Conservation (phyloP, 2,329 filamentous ascomycete genomes). For the Septoria linicola region DNA sequence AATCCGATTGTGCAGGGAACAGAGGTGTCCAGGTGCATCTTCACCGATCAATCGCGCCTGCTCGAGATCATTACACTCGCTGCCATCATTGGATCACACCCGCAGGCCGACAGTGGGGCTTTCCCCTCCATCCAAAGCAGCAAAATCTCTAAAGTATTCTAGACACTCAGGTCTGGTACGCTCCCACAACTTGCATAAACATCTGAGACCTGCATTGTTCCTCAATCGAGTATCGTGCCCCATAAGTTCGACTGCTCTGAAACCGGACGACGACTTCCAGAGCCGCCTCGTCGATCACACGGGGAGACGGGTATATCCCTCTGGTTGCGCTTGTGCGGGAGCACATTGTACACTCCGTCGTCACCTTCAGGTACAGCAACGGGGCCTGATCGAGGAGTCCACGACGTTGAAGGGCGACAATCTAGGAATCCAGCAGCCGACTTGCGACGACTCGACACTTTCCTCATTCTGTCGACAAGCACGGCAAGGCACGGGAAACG, state of each 20-base stretch:
- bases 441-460: constrained; percentile 18
- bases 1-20: constrained; percentile 11
- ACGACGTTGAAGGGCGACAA: constrained; percentile 18
- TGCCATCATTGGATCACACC: not conserved
- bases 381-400: constrained; percentile 19
- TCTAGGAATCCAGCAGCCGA: constrained; percentile 25
- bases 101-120: no score
- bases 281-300: constrained; percentile 25
- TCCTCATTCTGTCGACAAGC: constrained; percentile 13
- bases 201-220: constrained; percentile 26
- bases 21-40: constrained; percentile 4
- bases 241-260: constrained; percentile 10
- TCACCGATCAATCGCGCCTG: constrained; percentile 1
- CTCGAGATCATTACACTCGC: no score
- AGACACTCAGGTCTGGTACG: constrained; percentile 19
- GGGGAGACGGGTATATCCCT: constrained; percentile 25
- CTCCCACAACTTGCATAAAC: constrained; percentile 21
- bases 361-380: constrained; percentile 18
- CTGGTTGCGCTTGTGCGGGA: constrained; percentile 25
- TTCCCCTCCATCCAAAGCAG: constrained; percentile 22
- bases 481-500: constrained; percentile 18
- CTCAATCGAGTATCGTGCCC: constrained; percentile 15
- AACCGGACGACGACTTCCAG: constrained; percentile 23
- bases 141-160: constrained; percentile 8
- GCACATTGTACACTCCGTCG: constrained; percentile 14